Conservation (phyloP, 768 basidiomycete genomes). For the Xerocomellus chrysenteron region DNA sequence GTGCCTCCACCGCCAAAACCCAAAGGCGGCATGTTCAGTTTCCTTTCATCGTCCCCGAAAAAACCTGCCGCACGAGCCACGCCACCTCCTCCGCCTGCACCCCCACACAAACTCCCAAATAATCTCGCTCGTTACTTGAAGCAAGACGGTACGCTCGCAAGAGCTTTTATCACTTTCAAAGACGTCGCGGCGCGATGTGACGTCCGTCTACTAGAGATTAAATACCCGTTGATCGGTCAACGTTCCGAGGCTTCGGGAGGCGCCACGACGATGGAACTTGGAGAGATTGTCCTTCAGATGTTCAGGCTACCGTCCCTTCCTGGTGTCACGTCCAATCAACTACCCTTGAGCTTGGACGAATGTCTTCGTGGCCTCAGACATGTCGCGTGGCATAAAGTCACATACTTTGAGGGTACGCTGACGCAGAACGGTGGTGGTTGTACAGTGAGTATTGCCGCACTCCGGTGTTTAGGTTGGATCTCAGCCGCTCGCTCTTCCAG, state of each 20-base stretch:
- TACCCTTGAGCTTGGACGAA: slow-evolving; percentile 54
- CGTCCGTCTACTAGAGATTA: slow-evolving; percentile 79
- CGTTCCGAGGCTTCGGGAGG: slow-evolving; percentile 52
- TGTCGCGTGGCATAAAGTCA: slow-evolving; percentile 91
- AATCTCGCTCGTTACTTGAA: slow-evolving; percentile 67
- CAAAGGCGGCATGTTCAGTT: slow-evolving; percentile 66
- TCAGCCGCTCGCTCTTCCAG: slow-evolving; percentile 36
- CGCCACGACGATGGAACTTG: slow-evolving; percentile 65
- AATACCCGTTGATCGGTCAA: slow-evolving; percentile 79
- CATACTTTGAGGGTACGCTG: slow-evolving; percentile 88
- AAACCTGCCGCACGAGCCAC: slow-evolving; percentile 56
- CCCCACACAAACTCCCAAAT: slow-evolving; percentile 53
- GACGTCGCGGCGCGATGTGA: slow-evolving; percentile 84
- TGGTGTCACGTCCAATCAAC: slow-evolving; percentile 70
- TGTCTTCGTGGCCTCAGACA: slow-evolving; percentile 51
- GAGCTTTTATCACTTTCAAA: slow-evolving; percentile 89
- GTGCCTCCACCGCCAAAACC: slow-evolving; percentile 52
- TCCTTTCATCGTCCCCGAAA: slow-evolving; percentile 71
- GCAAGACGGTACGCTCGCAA: slow-evolving; percentile 84
- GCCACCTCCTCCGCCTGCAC: slow-evolving; percentile 36
- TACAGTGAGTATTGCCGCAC: slow-evolving; percentile 50
- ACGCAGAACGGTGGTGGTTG: slow-evolving; percentile 96
- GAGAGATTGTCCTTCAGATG: slow-evolving; percentile 86
- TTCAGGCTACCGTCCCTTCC: slow-evolving; percentile 88
- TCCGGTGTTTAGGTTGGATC: background rate